Evolutionary conservation across 1,284 basidiomycete genomes (phyloP).

Genomic region (Omphalotus olearius): DNA sequence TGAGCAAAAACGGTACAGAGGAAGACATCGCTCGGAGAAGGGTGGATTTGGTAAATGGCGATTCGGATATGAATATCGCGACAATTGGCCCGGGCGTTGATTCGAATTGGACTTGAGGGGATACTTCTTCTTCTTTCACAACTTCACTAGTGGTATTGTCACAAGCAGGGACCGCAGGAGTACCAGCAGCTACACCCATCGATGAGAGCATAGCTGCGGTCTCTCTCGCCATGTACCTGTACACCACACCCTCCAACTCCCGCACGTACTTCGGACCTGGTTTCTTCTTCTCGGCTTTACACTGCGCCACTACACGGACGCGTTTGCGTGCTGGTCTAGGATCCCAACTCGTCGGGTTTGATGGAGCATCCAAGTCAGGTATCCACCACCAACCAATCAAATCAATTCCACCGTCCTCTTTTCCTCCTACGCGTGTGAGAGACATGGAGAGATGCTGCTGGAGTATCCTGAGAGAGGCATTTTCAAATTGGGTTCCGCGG

Average conservation of each 20-base stretch:
- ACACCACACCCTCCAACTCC: conserved; percentile 83
- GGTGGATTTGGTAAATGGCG: conserved; percentile 68
- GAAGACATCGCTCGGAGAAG: conserved; percentile 68
- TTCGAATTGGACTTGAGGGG: too few relatives aligned
- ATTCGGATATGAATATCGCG: conserved; percentile 73
- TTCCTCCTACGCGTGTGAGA: conserved; percentile 74
- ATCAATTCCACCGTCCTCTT: conserved; percentile 83
- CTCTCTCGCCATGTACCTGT: conserved; percentile 33
- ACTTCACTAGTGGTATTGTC: not conserved
- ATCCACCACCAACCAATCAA: conserved; percentile 93
- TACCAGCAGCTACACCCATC: too few relatives aligned
- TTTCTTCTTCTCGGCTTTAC: conserved; percentile 85
- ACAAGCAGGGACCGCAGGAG: not conserved
- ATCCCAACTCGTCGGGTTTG: conserved; percentile 3
- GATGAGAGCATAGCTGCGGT: not conserved
- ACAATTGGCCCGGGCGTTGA: conserved; percentile 38
- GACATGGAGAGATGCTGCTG: conserved; percentile 74
- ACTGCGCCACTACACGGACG: conserved; percentile 84
- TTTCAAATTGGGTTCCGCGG: conserved; percentile 75
- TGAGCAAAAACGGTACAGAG: conserved; percentile 67
- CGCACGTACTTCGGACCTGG: conserved; percentile 76
- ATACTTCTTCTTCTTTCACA: not conserved
- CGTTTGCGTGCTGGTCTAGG: conserved; percentile 20
- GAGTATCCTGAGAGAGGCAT: conserved; percentile 59
- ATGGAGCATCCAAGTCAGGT: conserved; percentile 31